phyloP scores from a whole-genome alignment of 2,329 filamentous ascomycete species.

The Botrytis squamosa region DNA sequence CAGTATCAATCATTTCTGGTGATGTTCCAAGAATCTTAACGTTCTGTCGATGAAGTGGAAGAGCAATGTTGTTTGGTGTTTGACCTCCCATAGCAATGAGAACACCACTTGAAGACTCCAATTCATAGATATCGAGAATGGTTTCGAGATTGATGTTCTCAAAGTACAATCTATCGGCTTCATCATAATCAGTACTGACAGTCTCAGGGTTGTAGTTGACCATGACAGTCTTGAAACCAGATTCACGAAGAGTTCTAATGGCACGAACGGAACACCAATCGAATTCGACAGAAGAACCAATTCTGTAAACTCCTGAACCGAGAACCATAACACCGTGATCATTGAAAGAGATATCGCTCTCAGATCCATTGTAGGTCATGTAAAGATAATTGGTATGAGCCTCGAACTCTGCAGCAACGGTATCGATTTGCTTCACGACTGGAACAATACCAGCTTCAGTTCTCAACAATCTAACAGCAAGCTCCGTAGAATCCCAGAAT shows the following conservation, averaged over 20 bases:
- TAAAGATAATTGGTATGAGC: slow-evolving; percentile 91
- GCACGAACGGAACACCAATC: slow-evolving; percentile 97
- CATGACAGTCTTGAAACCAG: slow-evolving; percentile 97
- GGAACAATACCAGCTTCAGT: slow-evolving; percentile 86
- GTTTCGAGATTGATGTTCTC: slow-evolving; percentile 96
- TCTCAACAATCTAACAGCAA: slow-evolving; percentile 82
- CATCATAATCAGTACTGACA: slow-evolving; percentile 79
- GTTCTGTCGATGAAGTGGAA: slow-evolving; percentile 87
- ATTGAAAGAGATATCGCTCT: slow-evolving; percentile 90
- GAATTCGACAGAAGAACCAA: slow-evolving; percentile 96
- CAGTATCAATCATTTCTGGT: slow-evolving; percentile 93
- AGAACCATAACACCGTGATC: slow-evolving; percentile 88
- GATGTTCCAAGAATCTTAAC: slow-evolving; percentile 90
- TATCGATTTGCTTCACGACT: slow-evolving; percentile 99
- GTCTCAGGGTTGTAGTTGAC: slow-evolving; percentile 74
- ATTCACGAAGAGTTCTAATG: slow-evolving; percentile 74
- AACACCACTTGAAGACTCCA: slow-evolving; percentile 80
- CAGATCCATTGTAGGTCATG: slow-evolving; percentile 94
- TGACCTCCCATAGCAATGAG: slow-evolving; percentile 96
- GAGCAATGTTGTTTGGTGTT: slow-evolving; percentile 94
- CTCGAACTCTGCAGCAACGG: slow-evolving; percentile 93
- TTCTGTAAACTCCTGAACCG: slow-evolving; percentile 94
- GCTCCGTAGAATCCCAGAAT: slow-evolving; percentile 81
- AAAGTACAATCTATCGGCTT: slow-evolving; percentile 90
- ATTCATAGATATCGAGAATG: slow-evolving; percentile 98